Evolutionary conservation across 768 basidiomycete genomes (phyloP).

Genomic region (Mycena polygramma): DNA sequence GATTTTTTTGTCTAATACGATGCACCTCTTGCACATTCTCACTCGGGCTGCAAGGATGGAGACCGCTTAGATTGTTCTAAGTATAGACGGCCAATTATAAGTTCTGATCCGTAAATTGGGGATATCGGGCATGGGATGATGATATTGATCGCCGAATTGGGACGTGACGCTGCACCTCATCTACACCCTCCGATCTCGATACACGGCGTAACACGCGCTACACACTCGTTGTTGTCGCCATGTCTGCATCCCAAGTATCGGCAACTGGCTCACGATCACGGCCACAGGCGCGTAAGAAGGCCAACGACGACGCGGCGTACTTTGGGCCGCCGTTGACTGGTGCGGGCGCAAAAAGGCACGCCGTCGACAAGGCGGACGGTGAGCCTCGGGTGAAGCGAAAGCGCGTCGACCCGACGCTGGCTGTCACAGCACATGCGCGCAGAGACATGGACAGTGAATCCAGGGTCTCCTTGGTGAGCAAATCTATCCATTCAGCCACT

Average conservation of each 20-base stretch:
- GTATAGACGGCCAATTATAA: not conserved
- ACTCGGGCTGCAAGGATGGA: too few species aligned
- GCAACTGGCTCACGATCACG: conserved; percentile 70
- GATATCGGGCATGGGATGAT: not conserved
- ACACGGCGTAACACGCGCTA: not conserved
- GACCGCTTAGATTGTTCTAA: not conserved
- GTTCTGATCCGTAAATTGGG: too few species aligned
- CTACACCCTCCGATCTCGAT: not conserved
- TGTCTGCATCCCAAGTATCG: conserved; percentile 51
- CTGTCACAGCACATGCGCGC: conserved; percentile 41
- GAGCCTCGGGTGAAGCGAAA: conserved; percentile 83
- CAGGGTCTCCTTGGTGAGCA: conserved; percentile 57
- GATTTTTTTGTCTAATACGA: too few species aligned
- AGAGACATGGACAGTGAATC: conserved; percentile 56
- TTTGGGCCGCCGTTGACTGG: conserved; percentile 65
- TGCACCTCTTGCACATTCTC: too few species aligned
- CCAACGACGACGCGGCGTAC: conserved; percentile 79
- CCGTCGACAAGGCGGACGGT: conserved; percentile 76
- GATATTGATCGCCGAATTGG: not conserved
- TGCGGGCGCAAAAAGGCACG: conserved; percentile 72
- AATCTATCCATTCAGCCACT: conserved; percentile 4
- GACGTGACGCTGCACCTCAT: not conserved
- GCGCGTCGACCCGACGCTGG: conserved; percentile 52
- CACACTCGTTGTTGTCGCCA: conserved; percentile 27
- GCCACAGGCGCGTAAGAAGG: conserved; percentile 72